These are phyloP conservation scores for Myxozyma geophila DNA, from an alignment of 805 yeast genomes.

Conservation along the genomic window DNA sequence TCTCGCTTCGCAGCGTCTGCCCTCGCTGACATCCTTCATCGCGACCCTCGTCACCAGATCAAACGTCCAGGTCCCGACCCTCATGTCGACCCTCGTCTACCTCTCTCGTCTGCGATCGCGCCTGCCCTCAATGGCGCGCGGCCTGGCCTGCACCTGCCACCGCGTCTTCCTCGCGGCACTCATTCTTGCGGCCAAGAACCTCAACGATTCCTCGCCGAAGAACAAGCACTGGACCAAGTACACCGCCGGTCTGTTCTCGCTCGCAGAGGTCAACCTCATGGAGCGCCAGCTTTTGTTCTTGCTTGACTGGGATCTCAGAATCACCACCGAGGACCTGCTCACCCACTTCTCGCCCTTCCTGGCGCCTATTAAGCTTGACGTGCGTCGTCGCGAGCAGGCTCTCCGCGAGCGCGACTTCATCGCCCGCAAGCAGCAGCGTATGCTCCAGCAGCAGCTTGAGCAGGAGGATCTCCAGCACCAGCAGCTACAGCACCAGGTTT, in stretches of 20 bases:
- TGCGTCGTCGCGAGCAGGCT: slow-evolving; percentile 40
- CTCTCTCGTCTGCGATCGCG: slow-evolving; percentile 74
- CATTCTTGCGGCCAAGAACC: slow-evolving; percentile 86
- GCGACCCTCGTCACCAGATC: slow-evolving; percentile 73
- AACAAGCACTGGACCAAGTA: slow-evolving; percentile 96
- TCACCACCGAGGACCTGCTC: slow-evolving; percentile 71
- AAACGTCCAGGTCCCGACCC: slow-evolving; percentile 91
- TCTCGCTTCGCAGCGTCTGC: slow-evolving; percentile 40
- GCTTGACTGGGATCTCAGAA: slow-evolving; percentile 82
- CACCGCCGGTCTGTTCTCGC: slow-evolving; percentile 79
- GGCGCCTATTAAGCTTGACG: slow-evolving; percentile 65
- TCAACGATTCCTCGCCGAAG: slow-evolving; percentile 92
- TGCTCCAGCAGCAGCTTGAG: slow-evolving; percentile 7
- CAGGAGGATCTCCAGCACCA: neutral
- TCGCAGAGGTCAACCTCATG: slow-evolving; percentile 84
- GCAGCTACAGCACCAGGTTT: slow-evolving; percentile 6
- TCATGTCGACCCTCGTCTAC: slow-evolving; percentile 90
- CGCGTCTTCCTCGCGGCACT: slow-evolving; percentile 88
- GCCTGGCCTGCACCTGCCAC: slow-evolving; percentile 88
- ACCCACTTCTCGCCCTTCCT: slow-evolving; percentile 75
- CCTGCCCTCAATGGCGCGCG: slow-evolving; percentile 85
- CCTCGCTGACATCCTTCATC: slow-evolving; percentile 67
- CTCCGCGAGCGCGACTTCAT: slow-evolving; percentile 30
- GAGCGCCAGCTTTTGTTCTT: slow-evolving; percentile 85
- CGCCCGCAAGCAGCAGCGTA: slow-evolving; percentile 18